Base-by-base conservation (phyloP, 192 early-diverging fungal species). In the Coemansia sp. region DNA sequence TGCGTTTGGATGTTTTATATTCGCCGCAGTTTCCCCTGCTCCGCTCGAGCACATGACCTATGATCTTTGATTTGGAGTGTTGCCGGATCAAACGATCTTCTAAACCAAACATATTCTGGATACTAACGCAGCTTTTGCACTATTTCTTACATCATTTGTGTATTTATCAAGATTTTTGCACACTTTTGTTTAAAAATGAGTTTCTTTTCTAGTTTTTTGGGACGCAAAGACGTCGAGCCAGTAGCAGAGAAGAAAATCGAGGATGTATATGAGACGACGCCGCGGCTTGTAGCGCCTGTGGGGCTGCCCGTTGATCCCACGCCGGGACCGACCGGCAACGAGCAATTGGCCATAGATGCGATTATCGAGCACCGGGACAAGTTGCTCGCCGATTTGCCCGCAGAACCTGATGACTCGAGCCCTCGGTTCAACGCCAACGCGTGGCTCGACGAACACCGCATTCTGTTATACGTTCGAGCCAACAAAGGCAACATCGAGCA, bases 401-500 rank as follows among this genome's bases (percentile, higher is more conserved):
- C 35, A 17, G 77, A 79, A 58, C 61, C 77, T 8, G 43, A 52
- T 17, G 72, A 73, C 29, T 60, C 56, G 7, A 21, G 17, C 10
- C 51, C 54, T 2, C 55, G 58, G 15, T 72, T 75, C 57, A 54
- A 72, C 25, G 75, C 75, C 1, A 6, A 35, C 11, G 43, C 23
- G 23, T 78, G 70, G 66, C 66, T 78, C 0, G 49, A 53, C 19
- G 32, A 61, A 5, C 29, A 69, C 52, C 87, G 86, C 53, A 73
- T 89, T 15, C 76, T 88, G 17, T 71, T 89, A 2, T 92, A 91
- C 63, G 64, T 92, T 71, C 78, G 86, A 2, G 85, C 88, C 8
- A 83, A 77, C 56, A 91, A 91, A 58, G 88, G 87, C 86, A 78
- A 90, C 61, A 35, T 76, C 1, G 58, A 63, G 12, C 74, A 82